Base-by-base conservation (phyloP, 202 grass and related monocot genomes). In the Elaeis oleifera region DNA sequence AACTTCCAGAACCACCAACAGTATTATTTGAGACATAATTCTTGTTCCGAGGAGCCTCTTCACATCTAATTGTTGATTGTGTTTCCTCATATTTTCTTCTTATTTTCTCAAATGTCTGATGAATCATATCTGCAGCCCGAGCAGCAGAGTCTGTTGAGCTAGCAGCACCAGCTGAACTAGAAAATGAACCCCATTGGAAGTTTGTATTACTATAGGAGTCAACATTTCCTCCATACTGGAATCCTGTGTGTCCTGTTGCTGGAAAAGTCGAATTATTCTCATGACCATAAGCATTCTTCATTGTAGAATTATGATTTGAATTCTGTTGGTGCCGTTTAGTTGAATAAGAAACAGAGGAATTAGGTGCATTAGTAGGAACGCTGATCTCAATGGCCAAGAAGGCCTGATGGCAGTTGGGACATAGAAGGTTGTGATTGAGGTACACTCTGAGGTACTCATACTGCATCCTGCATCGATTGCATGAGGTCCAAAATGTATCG, bases 391-490 rank as follows among this genome's bases (percentile, higher is more conserved):
- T 76, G 66, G 91, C 91, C 68, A 88, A 44, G 69, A 90, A 85
- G 2, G 87, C 79, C 54, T 85, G 78, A 63, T 89, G 84, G 71
- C 91, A 96, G 29, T 78, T 83, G 51, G 81, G 87, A 65, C 91
- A 90, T 16, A 82, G 71, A 71, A 96, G 85, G 71, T 85, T 82
- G 61, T 81, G 76, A 59, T 96, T 90, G 58, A 96, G 50, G 68
- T 96, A 96, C 48, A 79, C 19, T 66, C 61, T 89, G 25, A 85
- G 74, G 50, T 96, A 90, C 72, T 90, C 86, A 71, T 90, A 88
- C 67, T 88, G 89, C 91, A 96, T 90, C 73, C 88, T 90, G 79
- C 91, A 96, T 67, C 70, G 76, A 51, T 84, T 83, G 58, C 91
- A 96, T 56, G 79, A 88, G 6, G 91, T 96, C 91, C 91, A 90